Evolutionary conservation across 805 yeast genomes (phyloP).

Genomic region (Starmerella ratchasimensis): DNA sequence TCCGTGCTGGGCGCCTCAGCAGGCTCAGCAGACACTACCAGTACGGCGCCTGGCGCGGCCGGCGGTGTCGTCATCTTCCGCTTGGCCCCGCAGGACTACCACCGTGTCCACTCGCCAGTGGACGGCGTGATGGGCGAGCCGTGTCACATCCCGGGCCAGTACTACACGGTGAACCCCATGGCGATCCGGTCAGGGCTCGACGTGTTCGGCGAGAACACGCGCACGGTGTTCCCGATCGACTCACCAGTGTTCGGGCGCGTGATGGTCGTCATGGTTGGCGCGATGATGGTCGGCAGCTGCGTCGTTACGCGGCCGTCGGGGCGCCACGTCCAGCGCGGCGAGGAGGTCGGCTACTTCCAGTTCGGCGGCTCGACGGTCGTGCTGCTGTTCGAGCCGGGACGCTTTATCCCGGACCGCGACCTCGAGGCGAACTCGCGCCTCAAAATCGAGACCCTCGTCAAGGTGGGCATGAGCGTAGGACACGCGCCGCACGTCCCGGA

Average conservation of each 20-base stretch:
- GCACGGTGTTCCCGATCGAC: slow-evolving; percentile 64
- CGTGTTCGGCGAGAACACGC: slow-evolving; percentile 82
- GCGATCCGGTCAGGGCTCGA: slow-evolving; percentile 79
- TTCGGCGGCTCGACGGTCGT: slow-evolving; percentile 91
- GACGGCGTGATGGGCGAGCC: slow-evolving; percentile 58
- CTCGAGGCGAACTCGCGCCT: slow-evolving; percentile 45
- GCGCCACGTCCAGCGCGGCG: slow-evolving; percentile 47
- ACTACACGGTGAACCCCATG: slow-evolving; percentile 96
- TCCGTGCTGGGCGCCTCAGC: slow-evolving; percentile 31
- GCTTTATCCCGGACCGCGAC: slow-evolving; percentile 53
- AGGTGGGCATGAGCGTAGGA: slow-evolving; percentile 88
- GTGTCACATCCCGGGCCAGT: slow-evolving; percentile 66
- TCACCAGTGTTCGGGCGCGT: slow-evolving; percentile 68
- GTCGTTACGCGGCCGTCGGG: slow-evolving; percentile 55
- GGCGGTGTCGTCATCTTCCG: slow-evolving; percentile 53
- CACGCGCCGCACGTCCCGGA: slow-evolving; percentile 32
- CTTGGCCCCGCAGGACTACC: slow-evolving; percentile 94
- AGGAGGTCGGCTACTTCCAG: slow-evolving; percentile 85
- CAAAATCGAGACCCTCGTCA: slow-evolving; percentile 65
- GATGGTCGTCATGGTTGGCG: slow-evolving; percentile 74
- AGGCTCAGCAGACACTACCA: too few relatives aligned
- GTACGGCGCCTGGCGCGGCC: slow-evolving; percentile 37
- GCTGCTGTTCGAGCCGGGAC: slow-evolving; percentile 40
- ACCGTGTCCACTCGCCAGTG: slow-evolving; percentile 82
- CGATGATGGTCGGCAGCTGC: slow-evolving; percentile 97